A percentile compares a stretch with the other conserved stretches of the same genome.
These are phyloP conservation scores for Populus davidiana DNA, from an alignment of 345 rosid genomes.

Conservation along the genomic window DNA sequence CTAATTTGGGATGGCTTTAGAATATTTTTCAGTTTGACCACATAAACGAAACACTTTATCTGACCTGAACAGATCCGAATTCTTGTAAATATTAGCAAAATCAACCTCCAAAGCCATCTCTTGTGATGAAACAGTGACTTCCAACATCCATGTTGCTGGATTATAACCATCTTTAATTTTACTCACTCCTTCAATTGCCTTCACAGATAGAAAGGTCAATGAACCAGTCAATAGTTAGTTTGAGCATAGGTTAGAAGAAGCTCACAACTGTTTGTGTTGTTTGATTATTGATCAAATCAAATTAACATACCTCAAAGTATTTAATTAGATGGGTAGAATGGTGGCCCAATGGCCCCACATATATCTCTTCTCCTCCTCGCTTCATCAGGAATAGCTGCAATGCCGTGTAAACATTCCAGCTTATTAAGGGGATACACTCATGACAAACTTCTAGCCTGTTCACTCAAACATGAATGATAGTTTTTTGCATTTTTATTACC, in stretches of 20 bases:
- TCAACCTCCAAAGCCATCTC: slow-evolving; percentile 58
- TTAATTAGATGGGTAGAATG: slow-evolving; percentile 55
- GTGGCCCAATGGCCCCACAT: slow-evolving; percentile 72
- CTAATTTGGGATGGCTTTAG: background rate
- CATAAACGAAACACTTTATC: background rate
- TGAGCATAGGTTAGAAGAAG: background rate
- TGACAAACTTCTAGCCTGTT: background rate
- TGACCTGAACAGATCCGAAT: slow-evolving; percentile 60
- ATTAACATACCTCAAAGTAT: slow-evolving; percentile 58
- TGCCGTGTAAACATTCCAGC: background rate
- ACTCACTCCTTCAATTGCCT: slow-evolving; percentile 55
- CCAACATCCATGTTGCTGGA: slow-evolving; percentile 93
- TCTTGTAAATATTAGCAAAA: slow-evolving; percentile 54
- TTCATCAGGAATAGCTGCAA: slow-evolving; percentile 64
- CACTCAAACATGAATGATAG: no score
- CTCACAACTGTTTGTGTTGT: background rate
- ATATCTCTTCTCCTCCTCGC: slow-evolving; percentile 79
- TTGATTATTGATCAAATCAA: background rate
- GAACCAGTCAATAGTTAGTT: background rate
- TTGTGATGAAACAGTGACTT: slow-evolving; percentile 55
- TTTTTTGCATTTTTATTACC: slow-evolving; percentile 33
- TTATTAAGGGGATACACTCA: background rate
- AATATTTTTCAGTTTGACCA: background rate
- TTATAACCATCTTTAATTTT: slow-evolving; percentile 71
- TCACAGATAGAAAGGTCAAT: background rate